Evolutionary conservation across 2,329 filamentous ascomycete species (phyloP), one percentile per base, ranked within the genome.

Genomic region (Calonectria pseudoreteaudii): DNA sequence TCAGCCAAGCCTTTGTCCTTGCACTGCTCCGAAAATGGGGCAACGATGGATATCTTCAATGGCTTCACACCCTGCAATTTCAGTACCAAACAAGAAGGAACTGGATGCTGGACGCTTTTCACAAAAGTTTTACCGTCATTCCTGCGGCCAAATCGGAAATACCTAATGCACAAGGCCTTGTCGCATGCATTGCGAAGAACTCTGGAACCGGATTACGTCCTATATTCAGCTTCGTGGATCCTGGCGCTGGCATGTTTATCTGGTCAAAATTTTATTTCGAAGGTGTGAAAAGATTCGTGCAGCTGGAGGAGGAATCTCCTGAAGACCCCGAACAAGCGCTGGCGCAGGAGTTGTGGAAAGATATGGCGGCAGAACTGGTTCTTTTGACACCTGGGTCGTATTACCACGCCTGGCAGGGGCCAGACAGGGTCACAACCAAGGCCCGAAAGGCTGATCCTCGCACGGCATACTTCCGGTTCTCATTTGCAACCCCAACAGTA

Each of bases 41-140:
- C 16, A 92, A 95, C 77, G 85, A 87, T 2, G 93, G 93, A n/a
- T 95, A 94, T 81, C 83, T 95, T 9, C 90, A 93, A 82, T 95
- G 94, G 94, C 86, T 95, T 66, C 91, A 94, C 73, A 87, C 91
- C 82, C 87, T 95, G 70, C 90, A 93, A 66, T 85, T 91, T 81
- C 88, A 93, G 80, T 95, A 95, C 83, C 94, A 93, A 2, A 85
- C 85, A 62, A 89, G 94, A 47, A 86, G 94, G 64, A 89, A 95
- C 81, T 88, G 89, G 66, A 90, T 95, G 68, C 86, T 94, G 16
- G 85, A 87, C 23, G 92, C 92, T 0, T 94, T 82, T 41, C 49
- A 71, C 18, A 20, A 67, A 1, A 31, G 75, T 11, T 82, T 82
- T 28, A 67, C 64, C 4, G 67, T 82, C 10, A 14, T 76, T 0